phyloP scores from a whole-genome alignment of 2,329 filamentous ascomycete genomes.

The Colletotrichum aenigma region DNA sequence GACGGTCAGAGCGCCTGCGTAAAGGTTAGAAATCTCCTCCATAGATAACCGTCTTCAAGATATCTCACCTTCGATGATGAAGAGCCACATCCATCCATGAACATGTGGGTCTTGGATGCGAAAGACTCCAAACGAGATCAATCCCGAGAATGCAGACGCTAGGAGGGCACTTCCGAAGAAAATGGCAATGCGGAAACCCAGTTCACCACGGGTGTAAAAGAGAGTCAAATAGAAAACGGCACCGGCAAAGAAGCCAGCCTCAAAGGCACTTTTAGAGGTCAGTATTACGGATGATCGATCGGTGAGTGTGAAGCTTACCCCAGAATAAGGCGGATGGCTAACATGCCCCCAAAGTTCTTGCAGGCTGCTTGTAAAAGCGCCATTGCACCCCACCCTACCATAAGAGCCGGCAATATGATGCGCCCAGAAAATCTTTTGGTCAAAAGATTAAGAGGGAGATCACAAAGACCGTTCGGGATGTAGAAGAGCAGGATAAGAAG shows the following conservation, averaged over 20 bases:
- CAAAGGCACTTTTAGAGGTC: slow-evolving; percentile 34
- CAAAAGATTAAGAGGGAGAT: slow-evolving; percentile 52
- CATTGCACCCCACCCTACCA: slow-evolving; percentile 53
- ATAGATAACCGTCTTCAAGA: rapidly evolving
- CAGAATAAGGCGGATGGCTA: slow-evolving; percentile 54
- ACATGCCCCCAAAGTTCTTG: slow-evolving; percentile 49
- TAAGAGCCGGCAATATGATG: slow-evolving; percentile 37
- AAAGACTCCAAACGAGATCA: slow-evolving; percentile 6
- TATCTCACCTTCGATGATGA: background rate
- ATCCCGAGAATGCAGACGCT: background rate
- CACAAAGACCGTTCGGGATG: slow-evolving; percentile 52
- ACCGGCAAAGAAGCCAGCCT: slow-evolving; percentile 60
- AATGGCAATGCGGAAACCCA: slow-evolving; percentile 39
- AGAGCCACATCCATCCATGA: slow-evolving; percentile 1
- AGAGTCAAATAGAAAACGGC: slow-evolving; percentile 58
- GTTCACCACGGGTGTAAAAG: slow-evolving; percentile 52
- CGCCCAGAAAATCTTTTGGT: slow-evolving; percentile 46
- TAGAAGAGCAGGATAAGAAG: slow-evolving; percentile 54
- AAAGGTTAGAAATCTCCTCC: background rate
- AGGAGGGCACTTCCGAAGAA: background rate
- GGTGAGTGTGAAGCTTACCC: slow-evolving; percentile 4
- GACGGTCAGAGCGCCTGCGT: background rate
- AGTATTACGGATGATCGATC: background rate
- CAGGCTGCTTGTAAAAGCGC: slow-evolving; percentile 38
- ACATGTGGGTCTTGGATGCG: background rate